Evolutionary conservation across 352 stramenopile species (phyloP), one percentile per base, ranked within the genome.

Genomic region (Elongisporangium undulatum): DNA sequence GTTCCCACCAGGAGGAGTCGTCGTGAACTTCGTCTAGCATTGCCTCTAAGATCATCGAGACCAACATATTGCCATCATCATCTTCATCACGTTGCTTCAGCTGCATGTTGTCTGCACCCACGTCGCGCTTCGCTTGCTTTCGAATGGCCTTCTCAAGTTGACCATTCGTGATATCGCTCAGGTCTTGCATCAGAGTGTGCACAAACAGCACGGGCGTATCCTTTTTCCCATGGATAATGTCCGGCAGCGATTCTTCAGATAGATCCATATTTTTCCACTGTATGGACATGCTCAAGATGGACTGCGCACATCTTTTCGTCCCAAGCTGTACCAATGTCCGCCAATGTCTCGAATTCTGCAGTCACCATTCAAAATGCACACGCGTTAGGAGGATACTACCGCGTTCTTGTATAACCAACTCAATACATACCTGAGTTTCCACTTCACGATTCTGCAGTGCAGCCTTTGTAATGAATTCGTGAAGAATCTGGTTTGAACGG

Each of bases 241-340:
- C 74, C 3, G 69, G 68, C 17, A 89, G 66, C 15, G 45, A 29
- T 21, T 88, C 79, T 34, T 88, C 80, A 0, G 70, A 72, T 34
- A 90, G 48, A 53, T 92, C 82, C 21, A 92, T 41, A 48, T 84
- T 71, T 52, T 79, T 65, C 82, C 78, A 92, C 9, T 53, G 67
- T 53, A 92, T 81, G 4, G 77, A 87, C 80, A 89, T 87, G 20
- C 82, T 81, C 61, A 92, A 64, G 10, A 90, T 55, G 2, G 82
- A 85, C 48, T 90, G 78, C 0, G 78, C 79, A 20, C 66, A 83
- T 56, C 79, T 75, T 49, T 89, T 80, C 50, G 87, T 73, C 1
- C 72, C 78, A 12, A 81, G 53, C 7, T 67, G 59, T 2, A 89
- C 68, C 2, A 89, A 54, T 19, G 74, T 70, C 22, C 75, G 66